Evolutionary conservation across 179 eudicot genomes (phyloP).

Genomic region (Pouteria campechiana): DNA sequence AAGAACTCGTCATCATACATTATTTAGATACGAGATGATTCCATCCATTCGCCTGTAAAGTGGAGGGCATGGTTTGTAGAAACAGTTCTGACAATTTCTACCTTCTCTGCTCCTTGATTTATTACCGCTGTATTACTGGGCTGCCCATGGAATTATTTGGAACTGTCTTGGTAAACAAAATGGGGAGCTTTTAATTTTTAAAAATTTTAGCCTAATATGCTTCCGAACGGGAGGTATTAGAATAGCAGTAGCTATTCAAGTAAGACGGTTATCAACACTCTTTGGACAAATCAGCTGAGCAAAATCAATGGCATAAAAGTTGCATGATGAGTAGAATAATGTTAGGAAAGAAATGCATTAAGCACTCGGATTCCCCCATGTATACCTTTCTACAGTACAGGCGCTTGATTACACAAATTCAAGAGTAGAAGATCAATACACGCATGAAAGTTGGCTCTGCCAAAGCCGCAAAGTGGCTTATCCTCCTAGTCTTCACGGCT

Average conservation of each 20-base stretch:
- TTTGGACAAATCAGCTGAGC: not conserved
- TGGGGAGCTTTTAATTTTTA: too few species aligned
- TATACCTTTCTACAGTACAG: not conserved
- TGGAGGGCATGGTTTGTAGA: too few species aligned
- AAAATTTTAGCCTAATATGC: too few species aligned
- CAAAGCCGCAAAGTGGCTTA: conserved; percentile 8
- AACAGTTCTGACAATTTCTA: too few species aligned
- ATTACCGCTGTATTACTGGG: too few species aligned
- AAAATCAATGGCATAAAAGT: conserved; percentile 10
- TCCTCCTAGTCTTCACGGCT: conserved; percentile 17
- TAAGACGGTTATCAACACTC: not conserved
- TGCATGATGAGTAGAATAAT: conserved; percentile 19
- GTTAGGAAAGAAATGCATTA: conserved; percentile 41
- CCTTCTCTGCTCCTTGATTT: too few species aligned
- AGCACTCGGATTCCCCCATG: conserved; percentile 14
- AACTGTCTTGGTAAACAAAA: too few species aligned
- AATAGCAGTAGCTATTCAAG: not conserved
- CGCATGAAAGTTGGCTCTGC: conserved; percentile 28
- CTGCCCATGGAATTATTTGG: too few species aligned
- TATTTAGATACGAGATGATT: too few species aligned
- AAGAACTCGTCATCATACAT: too few species aligned
- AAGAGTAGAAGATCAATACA: not conserved
- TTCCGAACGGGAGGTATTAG: not conserved
- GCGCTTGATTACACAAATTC: not conserved
- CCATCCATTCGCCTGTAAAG: too few species aligned